Evolutionary conservation across 768 basidiomycete species (phyloP).

Genomic region (Boletus sp.): DNA sequence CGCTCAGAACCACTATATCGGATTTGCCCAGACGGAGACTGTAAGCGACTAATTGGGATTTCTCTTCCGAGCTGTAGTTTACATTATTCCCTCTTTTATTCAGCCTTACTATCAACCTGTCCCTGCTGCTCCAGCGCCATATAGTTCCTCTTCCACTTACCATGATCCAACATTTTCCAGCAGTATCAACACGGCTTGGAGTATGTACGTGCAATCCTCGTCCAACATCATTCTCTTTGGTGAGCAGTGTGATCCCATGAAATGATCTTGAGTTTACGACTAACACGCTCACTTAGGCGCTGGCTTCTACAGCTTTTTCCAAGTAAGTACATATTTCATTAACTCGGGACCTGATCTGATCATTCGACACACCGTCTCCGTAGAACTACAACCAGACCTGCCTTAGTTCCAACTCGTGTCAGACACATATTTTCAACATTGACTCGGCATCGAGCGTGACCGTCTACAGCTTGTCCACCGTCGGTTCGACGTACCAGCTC

Average conservation of each 20-base stretch:
- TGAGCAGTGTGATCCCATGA: constrained; percentile 13
- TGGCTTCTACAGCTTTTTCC: constrained; percentile 51
- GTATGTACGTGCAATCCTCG: constrained; percentile 32
- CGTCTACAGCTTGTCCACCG: constrained; percentile 45
- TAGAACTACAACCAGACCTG: constrained; percentile 42
- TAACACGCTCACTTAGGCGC: constrained; percentile 35
- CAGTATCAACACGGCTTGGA: constrained; percentile 6
- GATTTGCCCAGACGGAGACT: constrained; percentile 52
- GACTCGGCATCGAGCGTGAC: constrained; percentile 37
- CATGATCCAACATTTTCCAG: constrained; percentile 38
- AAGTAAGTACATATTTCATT: constrained; percentile 19
- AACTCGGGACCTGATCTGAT: not conserved
- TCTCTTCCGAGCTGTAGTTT: not conserved
- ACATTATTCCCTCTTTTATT: not conserved
- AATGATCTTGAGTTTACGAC: constrained; percentile 30
- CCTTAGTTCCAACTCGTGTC: constrained; percentile 36
- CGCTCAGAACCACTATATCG: constrained; percentile 48
- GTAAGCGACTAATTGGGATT: constrained; percentile 21
- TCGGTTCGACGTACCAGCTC: constrained; percentile 41
- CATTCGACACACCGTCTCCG: not conserved
- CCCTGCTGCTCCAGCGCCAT: constrained; percentile 44
- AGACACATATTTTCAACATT: constrained; percentile 42
- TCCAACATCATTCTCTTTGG: constrained; percentile 44
- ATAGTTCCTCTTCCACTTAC: constrained; percentile 31
- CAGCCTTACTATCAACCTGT: constrained; percentile 51